A percentile compares a stretch with the other conserved stretches of the same genome.
These are phyloP conservation scores for Neocucurbitaria cava DNA, from an alignment of 2,329 filamentous ascomycete species.

Conservation along the genomic window DNA sequence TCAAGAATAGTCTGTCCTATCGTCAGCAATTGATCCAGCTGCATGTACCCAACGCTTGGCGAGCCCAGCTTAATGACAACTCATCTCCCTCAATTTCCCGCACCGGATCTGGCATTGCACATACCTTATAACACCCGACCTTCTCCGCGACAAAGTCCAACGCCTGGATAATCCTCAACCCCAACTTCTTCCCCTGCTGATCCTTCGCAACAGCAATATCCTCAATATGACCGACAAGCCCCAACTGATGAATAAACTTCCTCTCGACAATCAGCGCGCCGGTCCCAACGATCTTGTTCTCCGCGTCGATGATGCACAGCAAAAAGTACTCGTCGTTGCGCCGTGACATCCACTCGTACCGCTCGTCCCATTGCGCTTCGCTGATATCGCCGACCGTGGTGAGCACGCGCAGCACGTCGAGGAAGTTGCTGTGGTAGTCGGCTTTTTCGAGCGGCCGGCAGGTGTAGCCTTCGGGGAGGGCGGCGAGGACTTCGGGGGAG, in stretches of 20 bases:
- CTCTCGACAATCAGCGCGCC: slow-evolving; percentile 90
- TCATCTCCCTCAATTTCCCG: too few relatives aligned
- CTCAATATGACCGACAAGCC: slow-evolving; percentile 92
- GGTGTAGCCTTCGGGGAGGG: slow-evolving; percentile 80
- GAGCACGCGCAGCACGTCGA: slow-evolving; percentile 88
- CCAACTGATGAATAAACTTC: slow-evolving; percentile 88
- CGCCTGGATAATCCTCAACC: slow-evolving; percentile 89
- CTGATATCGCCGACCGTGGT: slow-evolving; percentile 91
- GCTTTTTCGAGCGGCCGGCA: slow-evolving; percentile 79
- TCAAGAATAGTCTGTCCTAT: slow-evolving; percentile 80
- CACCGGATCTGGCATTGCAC: slow-evolving; percentile 12
- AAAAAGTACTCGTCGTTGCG: slow-evolving; percentile 84
- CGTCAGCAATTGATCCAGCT: neutral
- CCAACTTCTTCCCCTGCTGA: slow-evolving; percentile 97
- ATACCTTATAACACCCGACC: slow-evolving; percentile 89
- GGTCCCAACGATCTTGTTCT: slow-evolving; percentile 79
- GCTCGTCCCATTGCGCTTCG: slow-evolving; percentile 73
- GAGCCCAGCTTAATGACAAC: neutral
- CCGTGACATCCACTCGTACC: slow-evolving; percentile 81
- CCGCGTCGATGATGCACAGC: slow-evolving; percentile 80
- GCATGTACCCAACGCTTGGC: neutral
- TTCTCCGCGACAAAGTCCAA: slow-evolving; percentile 86
- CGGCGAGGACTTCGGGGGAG: slow-evolving; percentile 73
- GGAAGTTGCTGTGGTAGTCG: slow-evolving; percentile 83
- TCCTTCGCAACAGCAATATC: slow-evolving; percentile 95